A percentile compares a stretch with the other conserved stretches of the same genome.
phyloP scores from a whole-genome alignment of 1,284 basidiomycete species.

The Trichosporon sp. region DNA sequence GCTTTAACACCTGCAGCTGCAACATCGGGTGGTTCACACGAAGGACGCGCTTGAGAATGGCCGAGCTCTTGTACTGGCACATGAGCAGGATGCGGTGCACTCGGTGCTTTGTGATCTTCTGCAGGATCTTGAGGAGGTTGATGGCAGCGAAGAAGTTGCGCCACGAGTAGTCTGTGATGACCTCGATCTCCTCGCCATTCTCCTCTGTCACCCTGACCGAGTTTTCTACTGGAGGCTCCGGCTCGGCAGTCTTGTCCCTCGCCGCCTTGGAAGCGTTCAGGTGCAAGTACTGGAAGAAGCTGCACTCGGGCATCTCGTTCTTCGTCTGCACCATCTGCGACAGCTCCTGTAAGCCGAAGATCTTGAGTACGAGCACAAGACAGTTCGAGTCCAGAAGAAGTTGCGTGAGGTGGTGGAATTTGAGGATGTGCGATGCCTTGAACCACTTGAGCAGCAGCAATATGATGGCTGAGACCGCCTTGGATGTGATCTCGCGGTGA shows the following conservation, averaged over 20 bases:
- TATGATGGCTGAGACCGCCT: slow-evolving; percentile 92
- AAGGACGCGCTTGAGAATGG: slow-evolving; percentile 89
- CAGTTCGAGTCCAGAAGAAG: slow-evolving; percentile 93
- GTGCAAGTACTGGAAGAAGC: slow-evolving; percentile 90
- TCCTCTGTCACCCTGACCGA: slow-evolving; percentile 34
- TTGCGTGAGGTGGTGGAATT: slow-evolving; percentile 95
- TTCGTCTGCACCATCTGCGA: slow-evolving; percentile 73
- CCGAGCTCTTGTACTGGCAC: slow-evolving; percentile 97
- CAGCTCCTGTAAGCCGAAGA: slow-evolving; percentile 94
- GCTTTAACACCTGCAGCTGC: slow-evolving; percentile 92
- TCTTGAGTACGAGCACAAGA: slow-evolving; percentile 87
- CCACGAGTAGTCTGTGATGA: slow-evolving; percentile 93
- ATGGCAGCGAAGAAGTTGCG: slow-evolving; percentile 97
- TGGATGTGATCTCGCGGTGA: slow-evolving; percentile 95
- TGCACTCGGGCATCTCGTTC: slow-evolving; percentile 59
- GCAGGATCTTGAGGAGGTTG: slow-evolving; percentile 96
- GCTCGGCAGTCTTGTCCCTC: neutral
- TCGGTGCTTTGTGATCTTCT: slow-evolving; percentile 92
- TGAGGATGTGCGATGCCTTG: slow-evolving; percentile 96
- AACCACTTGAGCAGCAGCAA: slow-evolving; percentile 93
- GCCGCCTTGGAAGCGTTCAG: slow-evolving; percentile 56
- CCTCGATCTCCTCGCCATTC: slow-evolving; percentile 68
- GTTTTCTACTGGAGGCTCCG: slow-evolving; percentile 43
- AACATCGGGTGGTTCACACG: slow-evolving; percentile 90
- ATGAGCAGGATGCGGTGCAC: slow-evolving; percentile 93